These are phyloP conservation scores for Larix kaempferi DNA, from an alignment of 75 land plant genomes.

Conservation along the genomic window DNA sequence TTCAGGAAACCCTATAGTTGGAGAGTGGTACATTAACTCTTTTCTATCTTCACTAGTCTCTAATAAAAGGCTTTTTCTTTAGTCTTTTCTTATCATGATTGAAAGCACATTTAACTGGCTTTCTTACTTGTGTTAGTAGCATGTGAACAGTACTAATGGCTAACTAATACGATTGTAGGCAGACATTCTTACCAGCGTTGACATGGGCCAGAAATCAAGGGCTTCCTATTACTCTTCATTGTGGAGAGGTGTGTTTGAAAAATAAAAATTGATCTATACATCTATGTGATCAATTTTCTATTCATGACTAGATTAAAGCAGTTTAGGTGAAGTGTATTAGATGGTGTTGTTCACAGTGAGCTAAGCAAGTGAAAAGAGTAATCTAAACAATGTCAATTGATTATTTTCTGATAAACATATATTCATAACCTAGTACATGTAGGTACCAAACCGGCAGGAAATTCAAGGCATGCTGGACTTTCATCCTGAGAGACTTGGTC, in stretches of 20 bases:
- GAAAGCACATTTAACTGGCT: not conserved
- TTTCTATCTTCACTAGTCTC: not conserved
- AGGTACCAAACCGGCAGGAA: constrained; percentile 85
- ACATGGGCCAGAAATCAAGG: constrained; percentile 69
- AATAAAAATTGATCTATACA: not conserved
- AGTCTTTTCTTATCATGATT: constrained; percentile 2
- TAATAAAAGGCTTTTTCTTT: not conserved
- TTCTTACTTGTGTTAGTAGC: constrained; percentile 1
- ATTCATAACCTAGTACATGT: constrained; percentile 31
- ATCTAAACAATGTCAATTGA: not conserved
- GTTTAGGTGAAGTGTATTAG: too few species aligned
- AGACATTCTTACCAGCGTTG: constrained; percentile 81
- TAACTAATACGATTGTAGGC: constrained; percentile 32
- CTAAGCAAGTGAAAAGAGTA: not conserved
- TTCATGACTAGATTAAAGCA: too few species aligned
- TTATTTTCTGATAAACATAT: constrained; percentile 17
- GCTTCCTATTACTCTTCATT: constrained; percentile 80
- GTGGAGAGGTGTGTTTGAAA: constrained; percentile 79
- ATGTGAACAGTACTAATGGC: constrained; percentile 1
- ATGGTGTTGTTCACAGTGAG: not conserved
- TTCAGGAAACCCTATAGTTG: constrained; percentile 85
- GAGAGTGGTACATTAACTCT: constrained; percentile 68
- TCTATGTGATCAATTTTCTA: not conserved
- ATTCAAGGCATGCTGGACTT: constrained; percentile 78
- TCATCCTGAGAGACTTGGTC: constrained; percentile 82